A percentile compares a stretch with the other conserved stretches of the same genome.
Conservation (phyloP, 139 green algal species). For the Desmodesmus armatus region DNA sequence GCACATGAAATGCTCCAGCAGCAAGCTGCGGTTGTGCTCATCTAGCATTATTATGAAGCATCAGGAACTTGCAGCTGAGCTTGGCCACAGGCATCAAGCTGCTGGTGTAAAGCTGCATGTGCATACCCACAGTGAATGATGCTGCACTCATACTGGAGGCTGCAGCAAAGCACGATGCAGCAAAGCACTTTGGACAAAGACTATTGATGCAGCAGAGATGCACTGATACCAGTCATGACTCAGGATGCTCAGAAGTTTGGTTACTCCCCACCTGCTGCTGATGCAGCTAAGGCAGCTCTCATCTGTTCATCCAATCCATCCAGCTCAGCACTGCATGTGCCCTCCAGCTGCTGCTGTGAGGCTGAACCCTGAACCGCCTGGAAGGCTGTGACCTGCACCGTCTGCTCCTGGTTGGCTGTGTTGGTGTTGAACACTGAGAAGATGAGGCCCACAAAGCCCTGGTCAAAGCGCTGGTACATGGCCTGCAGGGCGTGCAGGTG, state of each 20-base stretch:
- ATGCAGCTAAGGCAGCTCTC: slow-evolving; percentile 5
- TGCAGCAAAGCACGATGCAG: too few relatives aligned
- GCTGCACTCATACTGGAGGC: too few relatives aligned
- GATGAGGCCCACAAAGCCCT: slow-evolving; percentile 86
- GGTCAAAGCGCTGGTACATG: slow-evolving; percentile 85
- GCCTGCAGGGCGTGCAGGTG: slow-evolving; percentile 62
- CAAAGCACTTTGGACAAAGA: too few relatives aligned
- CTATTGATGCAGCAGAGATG: too few relatives aligned
- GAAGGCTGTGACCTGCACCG: slow-evolving; percentile 63
- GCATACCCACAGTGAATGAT: too few relatives aligned
- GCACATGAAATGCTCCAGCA: too few relatives aligned
- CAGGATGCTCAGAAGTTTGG: too few relatives aligned
- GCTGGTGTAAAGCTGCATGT: too few relatives aligned
- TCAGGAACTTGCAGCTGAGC: not conserved
- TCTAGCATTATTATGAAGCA: too few relatives aligned
- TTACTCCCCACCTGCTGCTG: slow-evolving; percentile 4
- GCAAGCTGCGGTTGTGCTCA: too few relatives aligned
- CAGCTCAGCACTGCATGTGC: slow-evolving; percentile 18
- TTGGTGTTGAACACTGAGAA: slow-evolving; percentile 83
- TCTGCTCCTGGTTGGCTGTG: slow-evolving; percentile 28
- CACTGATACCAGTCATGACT: not conserved
- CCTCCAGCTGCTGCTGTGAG: not conserved
- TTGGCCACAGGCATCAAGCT: not conserved
- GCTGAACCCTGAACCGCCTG: slow-evolving; percentile 65
- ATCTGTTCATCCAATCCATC: slow-evolving; percentile 23